Base-by-base conservation (phyloP, 2,329 filamentous ascomycete species). In the Fusarium albidum region DNA sequence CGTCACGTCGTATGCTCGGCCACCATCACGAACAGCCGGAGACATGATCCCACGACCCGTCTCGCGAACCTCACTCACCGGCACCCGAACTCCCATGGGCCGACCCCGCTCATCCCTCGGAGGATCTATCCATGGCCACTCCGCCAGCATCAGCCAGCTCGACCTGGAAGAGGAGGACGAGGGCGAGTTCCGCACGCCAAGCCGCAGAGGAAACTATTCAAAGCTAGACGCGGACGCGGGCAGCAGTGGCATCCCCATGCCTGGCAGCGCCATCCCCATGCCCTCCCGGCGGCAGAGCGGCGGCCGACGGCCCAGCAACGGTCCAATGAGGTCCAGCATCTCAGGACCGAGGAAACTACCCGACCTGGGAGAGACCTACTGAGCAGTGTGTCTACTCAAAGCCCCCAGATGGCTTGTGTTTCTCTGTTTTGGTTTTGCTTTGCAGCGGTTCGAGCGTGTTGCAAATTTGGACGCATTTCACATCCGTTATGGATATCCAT, bases 31-130 rank as follows among this genome's bases (percentile, higher is more conserved):
- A 54, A 77, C 75, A 14, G 58, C 58, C 6, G 58, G 58, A 38
- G 82, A 84, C 28, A 79, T 81, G 73, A 81, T 75, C 71, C 74
- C 84, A 17, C 82, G 87, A 26, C 86, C 89, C 9, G 79, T 84
- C 60, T 90, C 87, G 65, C 83, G 88, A 42, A 79, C 85, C 31
- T 90, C 87, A 58, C 70, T 86, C 13, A 76, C 77, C 5, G 80
- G 85, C 6, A 72, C 83, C 9, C 82, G 88, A 55, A 90, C 88
- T 11, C 86, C 89, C 1, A 74, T 91, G 46, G 84, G 83, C 21
- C 84, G 90, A 46, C 88, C 90, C 14, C 82, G 89, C 42, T 91
- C 88, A 42, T 92, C 89, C 12, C 78, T 93, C 60, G 84, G 85
- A 50, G 83, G 88, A 48, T 86, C 83, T 57, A 75, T 82, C 10